Evolutionary conservation across 257 asterid genomes (phyloP).

Genomic region (Solanum piurae): DNA sequence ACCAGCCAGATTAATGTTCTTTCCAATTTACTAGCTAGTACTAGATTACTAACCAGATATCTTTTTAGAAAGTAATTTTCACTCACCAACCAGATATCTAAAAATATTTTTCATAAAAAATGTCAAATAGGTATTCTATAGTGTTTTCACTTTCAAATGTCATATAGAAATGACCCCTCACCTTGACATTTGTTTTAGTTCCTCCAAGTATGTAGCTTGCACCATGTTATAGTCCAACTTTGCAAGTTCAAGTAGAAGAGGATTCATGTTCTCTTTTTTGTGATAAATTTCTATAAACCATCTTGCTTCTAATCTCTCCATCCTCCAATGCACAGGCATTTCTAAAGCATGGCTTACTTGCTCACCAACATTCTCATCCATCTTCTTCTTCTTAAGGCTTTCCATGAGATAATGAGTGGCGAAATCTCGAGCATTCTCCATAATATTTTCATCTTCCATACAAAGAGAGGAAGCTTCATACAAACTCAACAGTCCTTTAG

Average conservation of each 20-base stretch:
- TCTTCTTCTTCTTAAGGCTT: neutral
- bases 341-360: constrained; percentile 22
- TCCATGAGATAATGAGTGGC: constrained; percentile 1
- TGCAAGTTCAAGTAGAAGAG: constrained; percentile 22
- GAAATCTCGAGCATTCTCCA: constrained; percentile 12
- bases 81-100: neutral
- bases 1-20: neutral
- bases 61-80: neutral
- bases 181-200: constrained; percentile 22
- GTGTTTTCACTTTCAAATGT: neutral
- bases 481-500: constrained; percentile 10
- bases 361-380: neutral
- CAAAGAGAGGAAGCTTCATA: constrained; percentile 26
- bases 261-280: neutral
- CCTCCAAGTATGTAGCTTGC: constrained; percentile 16
- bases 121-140: neutral
- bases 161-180: neutral
- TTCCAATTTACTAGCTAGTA: neutral
- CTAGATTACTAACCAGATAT: too few species aligned
- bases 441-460: constrained; percentile 15
- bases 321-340: constrained; percentile 20
- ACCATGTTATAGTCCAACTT: constrained; percentile 25
- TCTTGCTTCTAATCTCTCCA: constrained; percentile 16
- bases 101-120: neutral
- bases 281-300: constrained; percentile 17